phyloP scores from a whole-genome alignment of 495 filamentous ascomycete genomes.

The Friedmanniomyces endolithicus region DNA sequence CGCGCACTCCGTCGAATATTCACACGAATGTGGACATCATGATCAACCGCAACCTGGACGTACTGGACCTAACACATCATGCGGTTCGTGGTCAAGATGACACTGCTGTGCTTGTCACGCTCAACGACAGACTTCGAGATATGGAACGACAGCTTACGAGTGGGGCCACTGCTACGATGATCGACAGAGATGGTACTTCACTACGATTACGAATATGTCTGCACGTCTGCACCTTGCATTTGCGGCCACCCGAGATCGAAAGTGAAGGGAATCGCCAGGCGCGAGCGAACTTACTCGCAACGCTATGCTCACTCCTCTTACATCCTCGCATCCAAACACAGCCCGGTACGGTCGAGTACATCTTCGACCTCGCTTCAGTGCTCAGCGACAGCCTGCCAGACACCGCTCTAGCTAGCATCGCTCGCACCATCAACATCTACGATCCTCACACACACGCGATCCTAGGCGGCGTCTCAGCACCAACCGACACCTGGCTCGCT shows the following conservation, averaged over 20 bases:
- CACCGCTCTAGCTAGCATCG: constrained; percentile 17
- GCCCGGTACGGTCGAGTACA: background rate
- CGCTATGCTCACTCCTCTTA: constrained; percentile 7
- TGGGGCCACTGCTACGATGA: background rate
- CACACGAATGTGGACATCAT: background rate
- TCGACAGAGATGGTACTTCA: background rate
- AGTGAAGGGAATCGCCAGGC: constrained; percentile 21
- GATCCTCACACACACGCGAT: constrained; percentile 25
- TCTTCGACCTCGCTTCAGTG: constrained; percentile 15
- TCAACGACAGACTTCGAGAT: constrained; percentile 5
- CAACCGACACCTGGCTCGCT: constrained; percentile 25
- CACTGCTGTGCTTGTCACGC: background rate
- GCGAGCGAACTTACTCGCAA: constrained; percentile 12
- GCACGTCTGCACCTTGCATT: constrained; percentile 10
- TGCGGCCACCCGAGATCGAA: background rate
- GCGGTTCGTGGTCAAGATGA: background rate
- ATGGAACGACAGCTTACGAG: background rate
- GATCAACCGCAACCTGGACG: background rate
- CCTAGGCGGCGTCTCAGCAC: constrained; percentile 16
- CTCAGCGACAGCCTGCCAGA: constrained; percentile 19
- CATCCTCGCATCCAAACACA: constrained; percentile 5
- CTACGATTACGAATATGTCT: background rate
- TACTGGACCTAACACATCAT: background rate
- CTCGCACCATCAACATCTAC: constrained; percentile 3
- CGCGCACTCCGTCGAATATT: background rate